Conservation (phyloP, 257 asterid genomes). For the Coffea eugenioides region DNA sequence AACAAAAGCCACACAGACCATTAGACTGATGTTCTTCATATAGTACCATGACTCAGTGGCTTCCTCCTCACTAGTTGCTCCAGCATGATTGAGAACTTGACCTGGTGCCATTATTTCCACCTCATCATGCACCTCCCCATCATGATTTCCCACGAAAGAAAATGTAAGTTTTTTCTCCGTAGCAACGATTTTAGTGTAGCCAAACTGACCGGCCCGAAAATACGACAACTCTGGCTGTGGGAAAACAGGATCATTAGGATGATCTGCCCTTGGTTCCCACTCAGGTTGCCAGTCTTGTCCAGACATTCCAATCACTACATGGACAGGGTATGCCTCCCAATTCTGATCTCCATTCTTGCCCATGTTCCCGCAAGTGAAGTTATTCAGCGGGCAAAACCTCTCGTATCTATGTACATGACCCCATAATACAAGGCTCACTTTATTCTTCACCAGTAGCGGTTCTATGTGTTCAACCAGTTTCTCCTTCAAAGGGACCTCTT, state of each 20-base stretch:
- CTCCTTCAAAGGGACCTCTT: slow-evolving; percentile 54
- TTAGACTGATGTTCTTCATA: slow-evolving; percentile 5
- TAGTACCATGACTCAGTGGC: slow-evolving; percentile 12
- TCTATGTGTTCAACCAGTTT: slow-evolving; percentile 55
- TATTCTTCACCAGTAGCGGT: slow-evolving; percentile 67
- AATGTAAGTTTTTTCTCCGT: slow-evolving; percentile 54
- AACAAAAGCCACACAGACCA: slow-evolving; percentile 1
- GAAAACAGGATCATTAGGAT: slow-evolving; percentile 50
- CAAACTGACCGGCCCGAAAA: slow-evolving; percentile 72
- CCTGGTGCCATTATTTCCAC: slow-evolving; percentile 73
- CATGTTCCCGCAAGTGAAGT: slow-evolving; percentile 67
- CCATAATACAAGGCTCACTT: slow-evolving; percentile 66
- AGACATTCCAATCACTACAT: slow-evolving; percentile 81
- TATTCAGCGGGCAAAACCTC: slow-evolving; percentile 71
- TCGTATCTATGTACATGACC: slow-evolving; percentile 86
- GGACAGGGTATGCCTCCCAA: slow-evolving; percentile 53
- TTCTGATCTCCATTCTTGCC: slow-evolving; percentile 32
- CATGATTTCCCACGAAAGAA: slow-evolving; percentile 80
- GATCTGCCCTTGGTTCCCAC: slow-evolving; percentile 71
- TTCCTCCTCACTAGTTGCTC: neutral
- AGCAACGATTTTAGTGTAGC: slow-evolving; percentile 58
- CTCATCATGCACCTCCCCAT: slow-evolving; percentile 69
- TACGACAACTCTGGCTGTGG: slow-evolving; percentile 72
- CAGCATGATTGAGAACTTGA: slow-evolving; percentile 33
- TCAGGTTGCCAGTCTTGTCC: slow-evolving; percentile 88